Percentiles rank a stretch among this genome's conserved stretches.
Evolutionary conservation across 805 yeast genomes (phyloP).

Genomic region (Hagleromyces aurorensis): DNA sequence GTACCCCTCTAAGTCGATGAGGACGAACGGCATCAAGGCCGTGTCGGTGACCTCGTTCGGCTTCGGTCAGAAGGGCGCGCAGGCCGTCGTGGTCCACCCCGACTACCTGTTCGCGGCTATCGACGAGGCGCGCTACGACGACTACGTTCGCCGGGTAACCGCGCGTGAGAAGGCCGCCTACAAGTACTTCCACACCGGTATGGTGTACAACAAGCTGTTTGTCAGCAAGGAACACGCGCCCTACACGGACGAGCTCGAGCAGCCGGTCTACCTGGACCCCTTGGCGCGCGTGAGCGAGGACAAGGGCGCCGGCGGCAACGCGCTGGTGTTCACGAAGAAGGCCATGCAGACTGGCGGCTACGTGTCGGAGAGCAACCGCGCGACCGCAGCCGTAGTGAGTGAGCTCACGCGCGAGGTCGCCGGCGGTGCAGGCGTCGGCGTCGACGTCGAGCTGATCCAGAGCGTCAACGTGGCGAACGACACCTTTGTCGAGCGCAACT

Average conservation of each 20-base stretch:
- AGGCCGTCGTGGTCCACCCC: conserved; percentile 84
- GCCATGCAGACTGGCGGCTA: conserved; percentile 41
- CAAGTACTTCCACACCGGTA: conserved; percentile 92
- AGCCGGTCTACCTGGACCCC: conserved; percentile 91
- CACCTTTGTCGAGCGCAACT: conserved; percentile 87
- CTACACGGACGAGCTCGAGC: conserved; percentile 80
- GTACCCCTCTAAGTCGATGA: conserved; percentile 88
- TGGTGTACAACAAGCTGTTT: conserved; percentile 84
- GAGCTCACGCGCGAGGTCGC: conserved; percentile 41
- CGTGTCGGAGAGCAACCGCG: conserved; percentile 34
- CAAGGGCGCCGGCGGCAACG: conserved; percentile 34
- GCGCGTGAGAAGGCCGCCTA: conserved; percentile 84
- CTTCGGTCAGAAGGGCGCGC: conserved; percentile 99
- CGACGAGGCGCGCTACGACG: conserved; percentile 60
- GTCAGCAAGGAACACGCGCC: conserved; percentile 92
- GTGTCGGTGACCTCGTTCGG: conserved; percentile 96
- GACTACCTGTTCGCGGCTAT: conserved; percentile 87
- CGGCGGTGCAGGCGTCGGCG: conserved; percentile 58
- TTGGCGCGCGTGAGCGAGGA: conserved; percentile 47
- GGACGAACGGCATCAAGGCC: conserved; percentile 96
- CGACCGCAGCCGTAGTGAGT: conserved; percentile 58
- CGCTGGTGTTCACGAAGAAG: conserved; percentile 42
- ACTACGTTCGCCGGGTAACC: conserved; percentile 61
- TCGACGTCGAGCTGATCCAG: conserved; percentile 86
- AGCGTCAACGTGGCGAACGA: conserved; percentile 80